phyloP scores from a whole-genome alignment of 169 alveolate genomes.

The Ichthyophthirius multifiliis region DNA sequence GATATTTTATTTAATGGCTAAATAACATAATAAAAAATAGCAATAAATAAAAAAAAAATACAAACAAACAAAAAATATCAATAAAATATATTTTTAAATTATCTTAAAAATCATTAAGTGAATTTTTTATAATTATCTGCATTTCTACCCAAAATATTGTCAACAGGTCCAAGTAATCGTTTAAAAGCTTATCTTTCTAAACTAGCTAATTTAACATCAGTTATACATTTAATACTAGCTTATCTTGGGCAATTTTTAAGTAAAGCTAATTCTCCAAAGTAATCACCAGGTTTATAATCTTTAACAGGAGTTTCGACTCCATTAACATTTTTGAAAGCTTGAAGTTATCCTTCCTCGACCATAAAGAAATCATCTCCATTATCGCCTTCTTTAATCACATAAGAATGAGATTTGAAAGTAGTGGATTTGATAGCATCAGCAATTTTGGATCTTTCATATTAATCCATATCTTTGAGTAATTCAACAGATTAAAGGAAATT shows the following conservation, averaged over 20 bases:
- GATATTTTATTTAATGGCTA: no score
- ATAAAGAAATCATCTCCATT: conserved; percentile 93
- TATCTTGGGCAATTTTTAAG: conserved; percentile 83
- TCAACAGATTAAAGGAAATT: conserved; percentile 87
- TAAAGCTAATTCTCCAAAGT: conserved; percentile 87
- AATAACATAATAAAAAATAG: no score
- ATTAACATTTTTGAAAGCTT: neutral
- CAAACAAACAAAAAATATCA: no score
- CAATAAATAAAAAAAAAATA: no score
- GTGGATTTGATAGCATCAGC: conserved; percentile 92
- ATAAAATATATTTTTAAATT: no score
- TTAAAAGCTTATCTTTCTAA: conserved; percentile 77
- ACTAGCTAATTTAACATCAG: conserved; percentile 57
- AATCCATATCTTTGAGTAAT: conserved; percentile 88
- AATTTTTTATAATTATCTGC: conserved; percentile 72
- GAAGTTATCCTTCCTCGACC: conserved; percentile 91
- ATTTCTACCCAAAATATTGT: conserved; percentile 74
- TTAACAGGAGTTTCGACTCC: conserved; percentile 48
- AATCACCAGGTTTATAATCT: conserved; percentile 75
- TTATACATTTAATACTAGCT: conserved; percentile 49
- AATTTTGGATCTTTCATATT: conserved; percentile 92
- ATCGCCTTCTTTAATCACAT: conserved; percentile 94
- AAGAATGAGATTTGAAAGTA: conserved; percentile 82
- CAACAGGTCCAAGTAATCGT: conserved; percentile 83
- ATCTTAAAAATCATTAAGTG: no score